Evolutionary conservation across 768 basidiomycete species (phyloP).

Genomic region (Fistulinella prunicolor): DNA sequence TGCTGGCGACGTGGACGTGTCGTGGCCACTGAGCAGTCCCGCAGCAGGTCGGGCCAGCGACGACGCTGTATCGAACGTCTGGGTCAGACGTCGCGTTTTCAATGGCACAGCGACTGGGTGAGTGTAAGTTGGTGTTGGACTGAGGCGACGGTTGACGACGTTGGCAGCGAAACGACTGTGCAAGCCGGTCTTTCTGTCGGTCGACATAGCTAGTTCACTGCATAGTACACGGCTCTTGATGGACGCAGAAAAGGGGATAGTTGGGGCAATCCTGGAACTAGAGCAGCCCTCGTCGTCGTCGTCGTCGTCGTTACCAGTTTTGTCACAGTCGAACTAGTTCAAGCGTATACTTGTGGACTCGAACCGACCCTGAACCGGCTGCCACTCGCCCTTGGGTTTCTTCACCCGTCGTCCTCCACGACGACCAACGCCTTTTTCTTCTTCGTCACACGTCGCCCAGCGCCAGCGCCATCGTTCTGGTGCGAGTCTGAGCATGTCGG

Average conservation of each 20-base stretch:
- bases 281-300: conserved; percentile 12
- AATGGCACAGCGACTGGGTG: conserved; percentile 82
- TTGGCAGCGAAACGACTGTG: conserved; percentile 57
- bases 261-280: conserved; percentile 43
- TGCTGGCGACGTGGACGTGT: background rate
- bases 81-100: conserved; percentile 61
- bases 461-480: background rate
- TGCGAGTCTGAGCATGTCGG: conserved; percentile 49
- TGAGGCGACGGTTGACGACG: background rate
- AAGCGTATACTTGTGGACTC: background rate
- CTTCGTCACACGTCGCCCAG: too few species aligned
- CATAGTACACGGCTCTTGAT: conserved; percentile 48
- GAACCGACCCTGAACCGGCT: conserved; percentile 32
- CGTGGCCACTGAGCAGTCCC: conserved; percentile 1
- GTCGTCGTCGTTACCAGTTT: too few species aligned
- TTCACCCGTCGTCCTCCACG: conserved; percentile 15
- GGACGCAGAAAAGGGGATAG: conserved; percentile 60
- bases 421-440: conserved; percentile 6
- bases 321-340: too few species aligned
- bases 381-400: background rate
- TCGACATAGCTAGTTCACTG: conserved; percentile 55
- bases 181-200: conserved; percentile 70
- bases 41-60: conserved; percentile 39
- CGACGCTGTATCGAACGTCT: conserved; percentile 61
- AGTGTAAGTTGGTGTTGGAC: conserved; percentile 22